phyloP scores from a whole-genome alignment of 176 grass and related monocot genomes.

The Pontederia paniculata region DNA sequence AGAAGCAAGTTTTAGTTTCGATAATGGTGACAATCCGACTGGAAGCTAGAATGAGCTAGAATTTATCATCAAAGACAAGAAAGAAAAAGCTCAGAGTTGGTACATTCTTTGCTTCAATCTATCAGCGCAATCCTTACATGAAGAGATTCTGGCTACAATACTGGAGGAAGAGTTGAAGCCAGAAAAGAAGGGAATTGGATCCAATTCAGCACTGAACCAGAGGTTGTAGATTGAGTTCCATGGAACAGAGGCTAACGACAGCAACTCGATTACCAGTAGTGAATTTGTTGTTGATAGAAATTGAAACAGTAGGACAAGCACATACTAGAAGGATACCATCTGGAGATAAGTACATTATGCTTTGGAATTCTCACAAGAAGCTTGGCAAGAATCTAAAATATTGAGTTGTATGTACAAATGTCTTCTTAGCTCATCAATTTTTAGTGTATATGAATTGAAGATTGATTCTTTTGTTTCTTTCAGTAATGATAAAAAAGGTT shows the following conservation, averaged over 20 bases:
- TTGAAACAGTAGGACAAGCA: no score
- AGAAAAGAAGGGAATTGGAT: constrained; percentile 34
- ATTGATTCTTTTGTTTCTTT: no score
- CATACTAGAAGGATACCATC: no score
- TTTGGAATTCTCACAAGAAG: no score
- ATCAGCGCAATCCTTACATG: constrained; percentile 92
- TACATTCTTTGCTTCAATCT: constrained; percentile 88
- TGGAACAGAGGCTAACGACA: constrained; percentile 17
- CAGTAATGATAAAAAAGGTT: no score
- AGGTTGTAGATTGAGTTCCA: constrained; percentile 98
- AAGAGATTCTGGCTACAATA: constrained; percentile 76
- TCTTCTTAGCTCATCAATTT: no score
- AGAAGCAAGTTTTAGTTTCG: background rate
- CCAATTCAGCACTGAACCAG: constrained; percentile 38
- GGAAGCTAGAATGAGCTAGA: constrained; percentile 54
- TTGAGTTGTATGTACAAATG: no score
- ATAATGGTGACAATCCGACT: constrained; percentile 21
- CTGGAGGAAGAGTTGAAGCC: constrained; percentile 81
- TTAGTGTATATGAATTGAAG: no score
- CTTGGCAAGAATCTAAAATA: no score
- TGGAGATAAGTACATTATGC: no score
- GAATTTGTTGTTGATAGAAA: no score
- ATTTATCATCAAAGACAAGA: constrained; percentile 59
- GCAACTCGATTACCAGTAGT: no score
- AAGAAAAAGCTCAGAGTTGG: constrained; percentile 60